Conservation (phyloP, 192 early-diverging fungal genomes). For the Cladochytrium replicatum region DNA sequence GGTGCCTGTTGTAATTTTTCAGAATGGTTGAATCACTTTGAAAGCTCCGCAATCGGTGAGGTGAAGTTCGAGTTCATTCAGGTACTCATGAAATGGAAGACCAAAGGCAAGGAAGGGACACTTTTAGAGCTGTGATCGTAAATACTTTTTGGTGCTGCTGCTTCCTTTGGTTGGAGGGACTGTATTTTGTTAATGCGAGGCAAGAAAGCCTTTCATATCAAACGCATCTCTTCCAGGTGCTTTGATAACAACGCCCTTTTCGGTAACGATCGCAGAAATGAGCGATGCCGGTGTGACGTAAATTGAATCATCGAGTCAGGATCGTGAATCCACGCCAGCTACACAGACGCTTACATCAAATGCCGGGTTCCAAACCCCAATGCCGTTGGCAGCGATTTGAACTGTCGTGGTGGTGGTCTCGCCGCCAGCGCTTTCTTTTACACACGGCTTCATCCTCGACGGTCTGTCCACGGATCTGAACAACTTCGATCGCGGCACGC, state of each 20-base stretch:
- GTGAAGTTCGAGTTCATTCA: no score
- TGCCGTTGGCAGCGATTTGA: slow-evolving; percentile 70
- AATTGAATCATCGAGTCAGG: no score
- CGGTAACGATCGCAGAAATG: slow-evolving; percentile 86
- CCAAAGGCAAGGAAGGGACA: no score
- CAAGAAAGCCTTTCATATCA: no score
- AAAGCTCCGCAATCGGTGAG: no score
- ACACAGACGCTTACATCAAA: slow-evolving; percentile 60
- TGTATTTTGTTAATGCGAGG: no score
- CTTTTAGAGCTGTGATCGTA: no score
- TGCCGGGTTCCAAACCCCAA: slow-evolving; percentile 92
- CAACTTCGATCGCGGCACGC: slow-evolving; percentile 64
- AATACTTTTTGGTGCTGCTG: no score
- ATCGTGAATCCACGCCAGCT: background rate
- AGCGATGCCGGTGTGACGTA: slow-evolving; percentile 80
- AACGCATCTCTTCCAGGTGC: slow-evolving; percentile 23
- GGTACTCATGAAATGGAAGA: no score
- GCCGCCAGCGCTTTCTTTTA: slow-evolving; percentile 24
- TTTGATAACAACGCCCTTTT: slow-evolving; percentile 66
- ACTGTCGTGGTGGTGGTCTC: slow-evolving; percentile 40
- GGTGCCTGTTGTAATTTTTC: no score
- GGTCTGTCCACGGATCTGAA: slow-evolving; percentile 44
- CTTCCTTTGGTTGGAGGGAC: no score
- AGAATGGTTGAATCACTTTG: no score
- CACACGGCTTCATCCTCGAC: slow-evolving; percentile 28